Base-by-base conservation (phyloP, 1,284 basidiomycete species). In the Cutaneotrichosporon cutaneum region DNA sequence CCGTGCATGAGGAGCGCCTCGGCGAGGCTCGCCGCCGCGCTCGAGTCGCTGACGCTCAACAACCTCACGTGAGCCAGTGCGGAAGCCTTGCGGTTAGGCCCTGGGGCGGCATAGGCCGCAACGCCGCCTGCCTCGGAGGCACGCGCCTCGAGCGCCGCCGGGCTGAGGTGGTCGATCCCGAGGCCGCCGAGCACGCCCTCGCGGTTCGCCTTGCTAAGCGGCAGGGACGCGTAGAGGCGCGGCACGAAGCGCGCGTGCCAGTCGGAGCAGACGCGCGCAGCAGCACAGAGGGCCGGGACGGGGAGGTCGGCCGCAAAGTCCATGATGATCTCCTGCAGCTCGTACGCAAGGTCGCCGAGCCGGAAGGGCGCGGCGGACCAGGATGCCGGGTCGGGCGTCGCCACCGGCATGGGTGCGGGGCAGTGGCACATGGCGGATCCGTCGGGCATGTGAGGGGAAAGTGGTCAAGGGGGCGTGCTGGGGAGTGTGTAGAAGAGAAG, bases 1-100 rank as follows among this genome's bases (percentile, higher is more conserved):
- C 16, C 26, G 33, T 63, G 54, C 4, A 54, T 56, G n/a, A 66
- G n/a, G 4, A 66, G 50, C 9, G 64, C 61, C 51, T 66, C 64
- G 14, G 57, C 61, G 11, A 66, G 35, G 3, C 59, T 47, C 5
- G 58, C 24, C 6, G 64, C 64, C 0, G 47, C 59, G 2, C 26
- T 8, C 2, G 54, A 16, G 45, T 63, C 61, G 9, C 44, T 36
- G 16, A 66, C 35, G 0, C 45, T 35, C 11, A 66, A 54, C 27
- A 27, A 26, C 7, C n/a, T 39, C 6, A 61, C 54, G 42, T 66
- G 56, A 9, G 42, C 44, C 13, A 66, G 59, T 1, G 39, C 35
- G 5, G 30, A 22, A 27, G 33, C 35, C 36, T 66, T 66, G 52
- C 58, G 45, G 32, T 52, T 58, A 1, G 51, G 35, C 24, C 24